Base-by-base conservation (phyloP, 495 filamentous ascomycete genomes). In the Xylaria telfairii region DNA sequence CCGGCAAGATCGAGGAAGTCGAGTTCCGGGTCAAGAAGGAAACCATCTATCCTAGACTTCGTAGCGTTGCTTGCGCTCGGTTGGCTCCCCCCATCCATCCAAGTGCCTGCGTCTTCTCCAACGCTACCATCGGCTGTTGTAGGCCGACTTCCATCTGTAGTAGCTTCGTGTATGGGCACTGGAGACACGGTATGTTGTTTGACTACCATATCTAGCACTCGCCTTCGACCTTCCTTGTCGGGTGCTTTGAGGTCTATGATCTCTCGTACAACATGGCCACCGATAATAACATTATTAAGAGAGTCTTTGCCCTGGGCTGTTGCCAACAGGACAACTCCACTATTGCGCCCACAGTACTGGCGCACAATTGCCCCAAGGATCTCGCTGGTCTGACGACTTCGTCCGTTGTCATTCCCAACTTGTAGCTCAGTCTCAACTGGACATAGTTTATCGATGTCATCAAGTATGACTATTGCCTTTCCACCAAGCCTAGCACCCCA, bases 1-100 rank as follows among this genome's bases (percentile, higher is more conserved):
- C 95, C 93, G 6, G 96, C 94, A 61, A 98, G 84, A 64, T 98
- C 94, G 19, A 98, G 90, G 65, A 97, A 92, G 79, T 99, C 96
- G 12, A 99, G 88, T n/a, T 91, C 85, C 1, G 86, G 81, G 66
- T 91, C 90, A 13, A 94, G 80, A 1, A 90, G 78, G 74, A 94
- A 93, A 3, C 89, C 90, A 66, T 90, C 90, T 21, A 79, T 78
- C 28, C 84, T 83, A 4, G 69, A 19, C 10, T 71, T 75, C 10
- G 68, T 68, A 9, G 73, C 30, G 21, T 39, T 62, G 39, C 70
- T 54, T 4, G 69, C 62, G 63, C 65, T 75, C 12, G 72, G 68
- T 53, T 82, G 75, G 65, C 73, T 78, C 15, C 71, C 80, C 15
- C 87, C 91, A 72, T 92, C 92, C 83, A 94, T 89, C 92, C 92